Percentiles rank a stretch among this genome's conserved stretches.
These are phyloP conservation scores for Sphaerulina populicola DNA, from an alignment of 2,329 filamentous ascomycete genomes.

Conservation along the genomic window DNA sequence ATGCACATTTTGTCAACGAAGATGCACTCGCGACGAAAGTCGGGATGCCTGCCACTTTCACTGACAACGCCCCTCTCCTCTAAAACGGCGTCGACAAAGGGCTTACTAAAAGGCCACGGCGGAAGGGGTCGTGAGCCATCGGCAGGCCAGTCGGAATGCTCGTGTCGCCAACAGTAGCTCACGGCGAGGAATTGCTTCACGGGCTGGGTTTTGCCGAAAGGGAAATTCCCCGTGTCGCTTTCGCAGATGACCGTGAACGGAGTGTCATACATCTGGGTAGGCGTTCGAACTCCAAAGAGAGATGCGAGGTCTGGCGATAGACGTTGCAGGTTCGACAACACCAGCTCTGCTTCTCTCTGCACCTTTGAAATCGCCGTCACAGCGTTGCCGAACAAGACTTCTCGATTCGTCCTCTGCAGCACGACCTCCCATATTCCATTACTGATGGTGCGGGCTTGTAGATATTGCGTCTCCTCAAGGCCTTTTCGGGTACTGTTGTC, in stretches of 20 bases:
- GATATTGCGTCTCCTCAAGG: not conserved
- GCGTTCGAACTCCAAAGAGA: not conserved
- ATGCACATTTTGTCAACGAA: not conserved
- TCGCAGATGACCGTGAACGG: slow-evolving; percentile 1
- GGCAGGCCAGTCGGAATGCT: not conserved
- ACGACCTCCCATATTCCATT: not conserved
- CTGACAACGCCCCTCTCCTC: not conserved
- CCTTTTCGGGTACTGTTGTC: not conserved
- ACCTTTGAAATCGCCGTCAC: not conserved
- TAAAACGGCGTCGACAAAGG: slow-evolving; percentile 2
- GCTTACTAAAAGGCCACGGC: slow-evolving; percentile 3
- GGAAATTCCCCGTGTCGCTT: not conserved
- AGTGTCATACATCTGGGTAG: not conserved
- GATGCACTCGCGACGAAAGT: not conserved
- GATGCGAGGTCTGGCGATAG: not conserved
- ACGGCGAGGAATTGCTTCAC: slow-evolving; percentile 1
- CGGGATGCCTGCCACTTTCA: not conserved
- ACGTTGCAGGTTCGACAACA: not conserved
- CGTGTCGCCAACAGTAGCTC: slow-evolving; percentile 2
- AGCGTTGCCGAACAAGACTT: not conserved
- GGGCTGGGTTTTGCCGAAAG: not conserved
- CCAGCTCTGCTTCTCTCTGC: not conserved
- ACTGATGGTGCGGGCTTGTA: not conserved
- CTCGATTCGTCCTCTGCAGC: not conserved
- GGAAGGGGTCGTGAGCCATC: not conserved